phyloP scores from a whole-genome alignment of 2,329 filamentous ascomycete genomes.

The Penicillium thymicola region DNA sequence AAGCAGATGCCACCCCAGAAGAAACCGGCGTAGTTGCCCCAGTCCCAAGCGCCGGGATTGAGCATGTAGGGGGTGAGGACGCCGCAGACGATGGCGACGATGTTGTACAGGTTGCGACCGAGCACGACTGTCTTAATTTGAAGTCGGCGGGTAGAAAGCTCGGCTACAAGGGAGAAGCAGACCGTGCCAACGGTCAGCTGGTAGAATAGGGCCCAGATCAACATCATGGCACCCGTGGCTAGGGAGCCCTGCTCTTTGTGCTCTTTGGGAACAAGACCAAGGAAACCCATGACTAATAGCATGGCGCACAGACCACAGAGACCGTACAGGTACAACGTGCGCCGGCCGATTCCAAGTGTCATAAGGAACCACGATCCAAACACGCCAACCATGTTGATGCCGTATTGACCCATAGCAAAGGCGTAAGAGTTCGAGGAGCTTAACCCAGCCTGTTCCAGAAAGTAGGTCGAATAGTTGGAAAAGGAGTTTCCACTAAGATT shows the following conservation, averaged over 20 bases:
- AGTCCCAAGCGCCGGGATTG: slow-evolving; percentile 82
- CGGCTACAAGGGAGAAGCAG: slow-evolving; percentile 82
- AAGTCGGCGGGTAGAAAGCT: slow-evolving; percentile 75
- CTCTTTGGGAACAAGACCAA: slow-evolving; percentile 65
- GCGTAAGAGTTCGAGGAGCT: slow-evolving; percentile 50
- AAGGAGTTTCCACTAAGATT: slow-evolving; percentile 63
- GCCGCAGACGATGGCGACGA: slow-evolving; percentile 76
- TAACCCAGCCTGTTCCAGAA: slow-evolving; percentile 56
- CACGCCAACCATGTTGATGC: slow-evolving; percentile 74
- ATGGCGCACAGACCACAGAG: slow-evolving; percentile 70
- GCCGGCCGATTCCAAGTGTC: slow-evolving; percentile 69
- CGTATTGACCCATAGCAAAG: slow-evolving; percentile 58
- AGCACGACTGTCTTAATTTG: slow-evolving; percentile 91
- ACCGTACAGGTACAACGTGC: slow-evolving; percentile 72
- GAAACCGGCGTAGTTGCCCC: slow-evolving; percentile 82
- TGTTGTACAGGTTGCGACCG: slow-evolving; percentile 74
- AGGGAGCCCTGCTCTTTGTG: slow-evolving; percentile 62
- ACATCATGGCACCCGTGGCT: slow-evolving; percentile 81
- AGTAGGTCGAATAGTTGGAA: slow-evolving; percentile 63
- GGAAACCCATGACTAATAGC: slow-evolving; percentile 80
- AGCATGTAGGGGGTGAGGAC: slow-evolving; percentile 91
- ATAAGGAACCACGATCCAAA: slow-evolving; percentile 80
- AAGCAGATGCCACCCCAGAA: slow-evolving; percentile 84
- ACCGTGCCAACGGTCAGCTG: slow-evolving; percentile 86
- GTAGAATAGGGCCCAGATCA: slow-evolving; percentile 77